Evolutionary conservation across 2,329 filamentous ascomycete species (phyloP).

Genomic region (Cercospora citrullina): DNA sequence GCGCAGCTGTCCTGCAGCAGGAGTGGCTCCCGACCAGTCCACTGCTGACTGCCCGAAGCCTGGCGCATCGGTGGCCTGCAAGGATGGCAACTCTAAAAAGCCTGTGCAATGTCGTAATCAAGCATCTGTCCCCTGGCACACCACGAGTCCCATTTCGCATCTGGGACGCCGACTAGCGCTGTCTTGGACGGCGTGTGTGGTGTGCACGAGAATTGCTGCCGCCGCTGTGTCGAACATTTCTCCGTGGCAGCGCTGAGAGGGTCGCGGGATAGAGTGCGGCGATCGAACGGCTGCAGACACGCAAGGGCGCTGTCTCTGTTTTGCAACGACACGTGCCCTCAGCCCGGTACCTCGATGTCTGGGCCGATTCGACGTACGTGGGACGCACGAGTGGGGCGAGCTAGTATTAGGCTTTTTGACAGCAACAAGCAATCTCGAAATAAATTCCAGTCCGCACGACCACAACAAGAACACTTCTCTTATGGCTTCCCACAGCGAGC

Average conservation of each 20-base stretch:
- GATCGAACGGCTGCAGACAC: constrained; percentile 3
- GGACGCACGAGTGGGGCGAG: not conserved
- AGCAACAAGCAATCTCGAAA: constrained; percentile 12
- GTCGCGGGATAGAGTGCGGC: not conserved
- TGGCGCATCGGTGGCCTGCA: constrained; percentile 11
- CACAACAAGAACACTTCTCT: not conserved
- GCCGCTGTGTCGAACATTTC: not conserved
- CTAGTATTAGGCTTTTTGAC: constrained; percentile 8
- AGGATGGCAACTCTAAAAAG: constrained; percentile 6
- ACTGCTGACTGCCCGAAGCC: constrained; percentile 2
- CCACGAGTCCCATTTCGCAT: not conserved
- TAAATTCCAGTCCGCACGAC: constrained; percentile 9
- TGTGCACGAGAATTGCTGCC: not conserved
- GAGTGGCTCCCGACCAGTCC: constrained; percentile 10
- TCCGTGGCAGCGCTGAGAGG: not conserved
- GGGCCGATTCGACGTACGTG: constrained; percentile 4
- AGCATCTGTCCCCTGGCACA: constrained; percentile 3
- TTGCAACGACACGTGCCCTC: constrained; percentile 12
- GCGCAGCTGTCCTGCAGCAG: not conserved
- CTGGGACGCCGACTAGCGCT: not conserved
- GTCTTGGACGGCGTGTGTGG: not conserved
- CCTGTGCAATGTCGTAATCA: constrained; percentile 19
- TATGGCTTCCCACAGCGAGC: constrained; percentile 25
- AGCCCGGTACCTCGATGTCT: constrained; percentile 9
- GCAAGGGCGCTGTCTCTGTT: constrained; percentile 5